These are phyloP conservation scores for Persicaria maculosa DNA, from an alignment of 148 eudicot genomes.

Conservation along the genomic window DNA sequence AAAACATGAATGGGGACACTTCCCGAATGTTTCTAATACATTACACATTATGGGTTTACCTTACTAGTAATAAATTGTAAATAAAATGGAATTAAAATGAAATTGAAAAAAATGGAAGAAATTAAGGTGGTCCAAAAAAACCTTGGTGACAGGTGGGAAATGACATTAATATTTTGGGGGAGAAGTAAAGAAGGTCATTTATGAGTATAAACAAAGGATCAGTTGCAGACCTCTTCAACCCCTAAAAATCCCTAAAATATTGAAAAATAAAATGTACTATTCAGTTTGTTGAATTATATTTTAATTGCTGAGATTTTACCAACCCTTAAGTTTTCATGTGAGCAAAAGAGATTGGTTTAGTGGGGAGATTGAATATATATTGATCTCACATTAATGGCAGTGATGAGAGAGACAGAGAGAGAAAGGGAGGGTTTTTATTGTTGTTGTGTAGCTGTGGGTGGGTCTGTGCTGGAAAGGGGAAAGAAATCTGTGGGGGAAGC, in stretches of 20 bases:
- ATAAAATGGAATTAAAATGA: neutral
- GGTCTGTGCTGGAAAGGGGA: constrained; percentile 7
- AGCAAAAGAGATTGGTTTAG: neutral
- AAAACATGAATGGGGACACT: neutral
- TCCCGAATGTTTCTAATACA: neutral
- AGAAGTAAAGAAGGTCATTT: constrained; percentile 1
- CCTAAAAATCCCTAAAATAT: neutral
- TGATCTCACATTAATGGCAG: neutral
- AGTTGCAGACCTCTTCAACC: neutral
- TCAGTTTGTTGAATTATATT: too few species aligned
- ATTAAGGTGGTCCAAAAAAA: constrained; percentile 4
- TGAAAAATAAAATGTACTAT: neutral
- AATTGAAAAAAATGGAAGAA: neutral
- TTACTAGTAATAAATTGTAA: neutral
- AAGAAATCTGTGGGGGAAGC: neutral
- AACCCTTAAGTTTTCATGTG: neutral
- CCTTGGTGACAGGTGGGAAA: constrained; percentile 4
- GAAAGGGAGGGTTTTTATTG: neutral
- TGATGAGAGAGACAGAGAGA: neutral
- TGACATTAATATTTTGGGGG: neutral
- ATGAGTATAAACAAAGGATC: neutral
- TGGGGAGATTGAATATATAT: neutral
- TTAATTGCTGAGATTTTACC: too few species aligned
- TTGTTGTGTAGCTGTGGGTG: neutral
- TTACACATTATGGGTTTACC: neutral